Evolutionary conservation across 2,329 filamentous ascomycete genomes (phyloP), one percentile per base, ranked within the genome.

Genomic region (Chaetomiaceae sp.): DNA sequence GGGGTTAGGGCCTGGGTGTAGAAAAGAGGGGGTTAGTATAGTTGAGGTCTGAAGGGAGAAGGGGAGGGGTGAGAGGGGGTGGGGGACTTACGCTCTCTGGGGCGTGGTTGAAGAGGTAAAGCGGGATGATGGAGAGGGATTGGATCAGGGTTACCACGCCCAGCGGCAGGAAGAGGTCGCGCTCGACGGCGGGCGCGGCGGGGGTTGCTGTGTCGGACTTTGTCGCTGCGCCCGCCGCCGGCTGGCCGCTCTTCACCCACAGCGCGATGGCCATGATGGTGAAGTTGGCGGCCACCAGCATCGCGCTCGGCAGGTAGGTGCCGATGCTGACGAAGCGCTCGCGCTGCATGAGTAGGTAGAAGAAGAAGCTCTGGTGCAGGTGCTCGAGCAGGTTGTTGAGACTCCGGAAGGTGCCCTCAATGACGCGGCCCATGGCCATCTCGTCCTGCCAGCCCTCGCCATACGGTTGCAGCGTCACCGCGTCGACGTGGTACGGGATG

Each of bases 281-380:
- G 61, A 97, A 97, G 64, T 90, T 96, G 35, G 84, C 86, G 2
- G 93, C 93, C 47, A 98, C 77, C 41, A 97, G 69, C 93, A 98
- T 98, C n/a, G 93, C 93, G 57, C 88, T 94, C 0, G 93, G 93
- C 3, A 98, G 75, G 62, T 98, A 98, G 1, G 91, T 98, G 14
- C 93, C 93, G 53, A 98, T 98, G 67, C 90, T 97, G 57, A 97
- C 93, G 62, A 98, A 98, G 10, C 90, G 83, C 59, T 93, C 87
- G 24, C 83, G 79, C 56, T 94, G 84, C 80, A 97, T 89, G 36
- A 98, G 75, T 42, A 98, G 73, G 65, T 98, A 98, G 69, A 98
- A 97, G 77, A 98, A 98, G 73, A 98, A 98, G 65, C 90, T 96
- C 69, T 98, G 93, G 64, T 98, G 93, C 51, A 98, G 75, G 63